Conservation (phyloP, 306 rosid species). For the Trifolium subterraneum region DNA sequence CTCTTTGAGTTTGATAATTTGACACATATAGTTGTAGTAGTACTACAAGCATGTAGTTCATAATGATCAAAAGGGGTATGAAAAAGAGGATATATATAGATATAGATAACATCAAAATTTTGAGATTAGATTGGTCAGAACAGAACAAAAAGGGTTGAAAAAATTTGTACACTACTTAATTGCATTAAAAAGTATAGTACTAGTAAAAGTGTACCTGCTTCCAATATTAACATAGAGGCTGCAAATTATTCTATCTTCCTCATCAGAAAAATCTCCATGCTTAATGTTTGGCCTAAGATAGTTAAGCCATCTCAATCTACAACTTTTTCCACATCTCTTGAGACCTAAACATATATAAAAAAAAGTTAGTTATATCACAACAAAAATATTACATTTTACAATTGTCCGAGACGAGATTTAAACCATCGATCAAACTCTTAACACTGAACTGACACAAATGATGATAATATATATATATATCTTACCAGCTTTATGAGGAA, state of each 20-base stretch:
- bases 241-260: constrained; percentile 92
- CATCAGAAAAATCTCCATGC: constrained; percentile 94
- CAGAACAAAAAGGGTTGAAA: constrained; percentile 37
- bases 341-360: constrained; percentile 56
- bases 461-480: not conserved
- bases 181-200: constrained; percentile 16
- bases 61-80: constrained; percentile 6
- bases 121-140: constrained; percentile 26
- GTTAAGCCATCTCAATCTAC: constrained; percentile 98
- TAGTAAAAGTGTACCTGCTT: constrained; percentile 65
- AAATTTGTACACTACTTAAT: not conserved
- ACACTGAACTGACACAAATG: not conserved
- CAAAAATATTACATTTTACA: not conserved
- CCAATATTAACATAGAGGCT: constrained; percentile 88
- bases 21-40: constrained; percentile 27
- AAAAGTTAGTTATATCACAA: not conserved
- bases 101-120: not conserved
- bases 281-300: constrained; percentile 95
- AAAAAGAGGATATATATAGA: not conserved
- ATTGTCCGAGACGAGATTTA: too few relatives aligned
- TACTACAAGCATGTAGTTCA: constrained; percentile 14
- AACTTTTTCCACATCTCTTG: constrained; percentile 96
- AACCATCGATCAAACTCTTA: too few relatives aligned
- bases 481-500: constrained; percentile 93
- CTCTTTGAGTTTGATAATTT: constrained; percentile 34